A percentile compares a stretch with the other conserved stretches of the same genome.
These are phyloP conservation scores for Puccinia hordei DNA, from an alignment of 1,284 basidiomycete genomes.

Conservation along the genomic window DNA sequence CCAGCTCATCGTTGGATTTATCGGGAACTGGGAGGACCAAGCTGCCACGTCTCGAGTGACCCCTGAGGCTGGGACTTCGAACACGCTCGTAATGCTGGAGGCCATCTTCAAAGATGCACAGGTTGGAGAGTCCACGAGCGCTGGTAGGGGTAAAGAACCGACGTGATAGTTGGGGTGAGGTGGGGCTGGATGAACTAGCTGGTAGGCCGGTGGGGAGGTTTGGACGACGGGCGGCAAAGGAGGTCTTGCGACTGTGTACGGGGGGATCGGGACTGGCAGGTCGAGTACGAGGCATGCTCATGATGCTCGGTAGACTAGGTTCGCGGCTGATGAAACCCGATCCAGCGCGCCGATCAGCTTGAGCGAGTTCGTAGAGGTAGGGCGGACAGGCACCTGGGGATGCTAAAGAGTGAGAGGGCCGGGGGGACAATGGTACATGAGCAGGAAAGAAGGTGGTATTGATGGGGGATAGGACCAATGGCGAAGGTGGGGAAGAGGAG, in stretches of 20 bases:
- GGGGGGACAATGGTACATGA: background rate
- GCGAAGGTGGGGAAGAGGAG: conserved; percentile 11
- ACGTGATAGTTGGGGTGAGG: conserved; percentile 15
- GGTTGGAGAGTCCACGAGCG: conserved; percentile 22
- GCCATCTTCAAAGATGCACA: conserved; percentile 47
- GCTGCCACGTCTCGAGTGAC: conserved; percentile 42
- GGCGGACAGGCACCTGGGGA: conserved; percentile 20
- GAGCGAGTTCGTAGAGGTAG: conserved; percentile 43
- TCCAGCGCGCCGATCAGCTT: conserved; percentile 13
- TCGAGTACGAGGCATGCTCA: conserved; percentile 48
- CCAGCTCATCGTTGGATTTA: background rate
- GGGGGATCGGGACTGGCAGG: conserved; percentile 40
- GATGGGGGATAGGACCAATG: background rate
- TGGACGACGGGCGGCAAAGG: background rate
- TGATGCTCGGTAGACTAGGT: conserved; percentile 48
- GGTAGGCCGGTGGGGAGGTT: background rate
- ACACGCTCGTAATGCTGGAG: conserved; percentile 48
- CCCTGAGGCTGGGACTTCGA: conserved; percentile 37
- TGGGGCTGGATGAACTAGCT: background rate
- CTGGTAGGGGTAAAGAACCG: conserved; percentile 27
- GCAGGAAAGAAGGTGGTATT: conserved; percentile 1
- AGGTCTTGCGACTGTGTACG: conserved; percentile 13
- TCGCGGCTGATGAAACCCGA: conserved; percentile 43
- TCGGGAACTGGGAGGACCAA: conserved; percentile 9
- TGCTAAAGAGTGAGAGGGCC: background rate